Conservation (phyloP, 2,329 filamentous ascomycete genomes). For the Epicoccum sorghinum region DNA sequence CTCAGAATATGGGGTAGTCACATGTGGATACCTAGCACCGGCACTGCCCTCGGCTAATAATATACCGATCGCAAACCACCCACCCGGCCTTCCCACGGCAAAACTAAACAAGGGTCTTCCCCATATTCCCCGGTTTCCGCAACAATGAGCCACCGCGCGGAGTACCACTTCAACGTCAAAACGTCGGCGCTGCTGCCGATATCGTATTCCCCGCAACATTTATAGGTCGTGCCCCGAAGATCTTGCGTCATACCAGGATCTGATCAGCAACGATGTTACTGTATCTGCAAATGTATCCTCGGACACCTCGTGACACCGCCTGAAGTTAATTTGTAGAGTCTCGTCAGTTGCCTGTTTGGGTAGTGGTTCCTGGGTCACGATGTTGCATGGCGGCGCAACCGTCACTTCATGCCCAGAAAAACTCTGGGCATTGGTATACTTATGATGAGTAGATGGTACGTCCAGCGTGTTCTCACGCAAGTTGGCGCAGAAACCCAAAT, state of each 20-base stretch:
- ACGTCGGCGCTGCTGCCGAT: constrained; percentile 12
- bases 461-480: neutral
- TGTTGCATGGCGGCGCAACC: neutral
- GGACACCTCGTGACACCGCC: neutral
- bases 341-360: constrained; percentile 8
- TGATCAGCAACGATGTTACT: constrained; percentile 9
- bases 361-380: constrained; percentile 2
- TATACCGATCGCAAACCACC: neutral
- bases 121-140: constrained; percentile 6
- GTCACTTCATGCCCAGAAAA: neutral
- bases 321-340: constrained; percentile 1
- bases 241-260: neutral
- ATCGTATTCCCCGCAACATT: constrained; percentile 4
- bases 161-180: neutral
- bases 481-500: neutral
- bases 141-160: constrained; percentile 1
- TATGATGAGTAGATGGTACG: constrained; percentile 3
- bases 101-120: neutral
- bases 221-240: neutral
- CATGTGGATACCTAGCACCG: neutral
- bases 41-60: constrained; percentile 1
- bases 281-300: neutral
- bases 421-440: constrained; percentile 3
- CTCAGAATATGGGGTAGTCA: neutral
- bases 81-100: neutral